A percentile compares a stretch with the other conserved stretches of the same genome.
These are phyloP conservation scores for Onygenales sp. DNA, from an alignment of 2,329 filamentous ascomycete species.

Conservation along the genomic window DNA sequence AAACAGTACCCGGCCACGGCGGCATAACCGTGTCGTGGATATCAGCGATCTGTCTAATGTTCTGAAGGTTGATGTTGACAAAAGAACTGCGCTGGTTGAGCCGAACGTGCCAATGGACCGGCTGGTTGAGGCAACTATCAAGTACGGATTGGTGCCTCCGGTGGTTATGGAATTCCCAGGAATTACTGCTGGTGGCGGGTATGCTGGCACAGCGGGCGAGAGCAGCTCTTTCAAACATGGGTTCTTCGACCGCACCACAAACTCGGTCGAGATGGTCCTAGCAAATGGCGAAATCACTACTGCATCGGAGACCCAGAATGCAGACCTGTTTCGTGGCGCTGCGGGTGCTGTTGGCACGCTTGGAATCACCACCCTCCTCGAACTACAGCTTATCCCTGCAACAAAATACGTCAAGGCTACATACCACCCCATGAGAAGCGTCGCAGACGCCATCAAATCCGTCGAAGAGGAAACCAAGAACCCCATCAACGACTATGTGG, in stretches of 20 bases:
- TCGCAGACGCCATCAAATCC: slow-evolving; percentile 40
- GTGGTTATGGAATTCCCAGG: slow-evolving; percentile 65
- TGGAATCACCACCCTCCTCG: slow-evolving; percentile 52
- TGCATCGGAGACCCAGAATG: slow-evolving; percentile 37
- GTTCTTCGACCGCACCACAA: slow-evolving; percentile 56
- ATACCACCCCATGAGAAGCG: slow-evolving; percentile 47
- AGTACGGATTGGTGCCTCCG: slow-evolving; percentile 48
- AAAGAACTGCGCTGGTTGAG: slow-evolving; percentile 54
- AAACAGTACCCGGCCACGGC: slow-evolving; percentile 59
- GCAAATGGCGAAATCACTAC: slow-evolving; percentile 47
- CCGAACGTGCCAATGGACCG: slow-evolving; percentile 62
- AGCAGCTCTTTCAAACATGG: slow-evolving; percentile 58
- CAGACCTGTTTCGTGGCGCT: slow-evolving; percentile 51
- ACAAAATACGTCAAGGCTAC: slow-evolving; percentile 51
- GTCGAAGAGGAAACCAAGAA: slow-evolving; percentile 39
- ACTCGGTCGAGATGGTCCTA: slow-evolving; percentile 54
- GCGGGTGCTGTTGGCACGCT: slow-evolving; percentile 52
- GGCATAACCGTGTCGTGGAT: slow-evolving; percentile 22
- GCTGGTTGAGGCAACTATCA: slow-evolving; percentile 49
- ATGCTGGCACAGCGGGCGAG: slow-evolving; percentile 57
- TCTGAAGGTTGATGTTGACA: slow-evolving; percentile 46
- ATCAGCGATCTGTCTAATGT: slow-evolving; percentile 38
- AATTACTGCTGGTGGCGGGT: slow-evolving; percentile 60
- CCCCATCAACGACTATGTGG: slow-evolving; percentile 52
- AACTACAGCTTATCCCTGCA: slow-evolving; percentile 48